Conservation (phyloP, 75 land plant genomes). For the Cryptomeria japonica region DNA sequence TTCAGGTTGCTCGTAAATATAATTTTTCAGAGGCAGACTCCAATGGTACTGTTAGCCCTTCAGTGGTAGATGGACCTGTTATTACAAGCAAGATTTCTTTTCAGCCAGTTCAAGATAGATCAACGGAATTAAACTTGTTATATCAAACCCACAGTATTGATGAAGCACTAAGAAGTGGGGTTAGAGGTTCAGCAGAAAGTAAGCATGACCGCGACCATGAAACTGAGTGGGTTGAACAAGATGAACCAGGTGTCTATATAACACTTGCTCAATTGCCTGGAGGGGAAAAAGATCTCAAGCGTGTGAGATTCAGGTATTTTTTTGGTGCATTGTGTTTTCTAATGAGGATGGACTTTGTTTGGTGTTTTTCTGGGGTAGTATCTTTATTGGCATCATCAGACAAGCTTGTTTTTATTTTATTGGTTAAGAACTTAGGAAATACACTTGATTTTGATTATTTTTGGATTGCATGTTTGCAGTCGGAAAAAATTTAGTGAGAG, state of each 20-base stretch:
- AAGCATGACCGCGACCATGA: constrained; percentile 14
- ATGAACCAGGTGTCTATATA: constrained; percentile 85
- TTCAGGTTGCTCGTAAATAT: neutral
- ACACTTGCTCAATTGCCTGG: constrained; percentile 57
- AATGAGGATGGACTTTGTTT: neutral
- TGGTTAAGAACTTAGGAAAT: neutral
- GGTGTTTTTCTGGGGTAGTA: neutral
- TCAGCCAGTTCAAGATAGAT: constrained; percentile 6
- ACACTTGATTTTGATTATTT: neutral
- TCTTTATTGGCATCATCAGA: neutral
- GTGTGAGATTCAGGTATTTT: constrained; percentile 80
- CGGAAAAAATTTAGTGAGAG: constrained; percentile 88
- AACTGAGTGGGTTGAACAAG: constrained; percentile 77
- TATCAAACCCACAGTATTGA: constrained; percentile 8
- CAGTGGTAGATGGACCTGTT: constrained; percentile 11
- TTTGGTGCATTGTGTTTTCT: neutral
- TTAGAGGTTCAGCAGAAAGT: constrained; percentile 15
- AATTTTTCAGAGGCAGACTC: constrained; percentile 21
- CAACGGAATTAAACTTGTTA: neutral
- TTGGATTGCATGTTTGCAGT: constrained; percentile 40
- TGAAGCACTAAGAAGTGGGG: constrained; percentile 27
- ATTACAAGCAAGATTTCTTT: constrained; percentile 11
- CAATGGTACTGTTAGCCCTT: constrained; percentile 20
- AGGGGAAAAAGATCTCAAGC: constrained; percentile 76
- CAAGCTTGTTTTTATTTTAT: neutral